phyloP scores from a whole-genome alignment of 441 rosid species.

The Gossypium gossypioides region DNA sequence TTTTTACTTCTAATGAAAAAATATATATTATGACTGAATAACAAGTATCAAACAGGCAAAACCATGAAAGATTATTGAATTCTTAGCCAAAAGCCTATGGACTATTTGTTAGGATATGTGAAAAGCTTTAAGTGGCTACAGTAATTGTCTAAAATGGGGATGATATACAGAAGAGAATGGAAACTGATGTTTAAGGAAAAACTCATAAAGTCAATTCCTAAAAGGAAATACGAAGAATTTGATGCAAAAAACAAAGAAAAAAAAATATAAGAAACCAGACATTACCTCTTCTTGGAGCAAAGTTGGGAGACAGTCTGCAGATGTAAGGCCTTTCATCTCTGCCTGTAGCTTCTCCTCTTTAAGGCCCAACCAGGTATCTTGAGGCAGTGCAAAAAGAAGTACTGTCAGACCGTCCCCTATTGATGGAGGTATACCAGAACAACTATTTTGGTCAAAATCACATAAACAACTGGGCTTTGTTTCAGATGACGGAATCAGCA shows the following conservation, averaged over 20 bases:
- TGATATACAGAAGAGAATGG: background rate
- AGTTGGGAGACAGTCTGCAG: conserved; percentile 14
- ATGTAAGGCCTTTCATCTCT: conserved; percentile 17
- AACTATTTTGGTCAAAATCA: conserved; percentile 15
- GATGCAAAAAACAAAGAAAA: background rate
- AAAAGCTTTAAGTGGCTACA: background rate
- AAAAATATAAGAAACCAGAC: background rate
- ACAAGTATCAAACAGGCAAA: background rate
- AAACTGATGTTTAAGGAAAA: background rate
- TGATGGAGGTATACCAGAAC: conserved; percentile 21
- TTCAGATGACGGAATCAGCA: conserved; percentile 22
- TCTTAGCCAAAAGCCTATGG: background rate
- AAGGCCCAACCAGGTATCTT: conserved; percentile 24
- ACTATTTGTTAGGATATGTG: background rate
- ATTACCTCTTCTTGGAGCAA: conserved; percentile 31
- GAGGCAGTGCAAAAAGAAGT: conserved; percentile 26
- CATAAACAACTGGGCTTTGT: conserved; percentile 13
- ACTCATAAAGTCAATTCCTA: background rate
- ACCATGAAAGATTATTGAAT: background rate
- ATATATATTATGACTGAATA: background rate
- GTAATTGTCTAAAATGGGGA: background rate
- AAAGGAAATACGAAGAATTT: background rate
- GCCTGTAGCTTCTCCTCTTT: conserved; percentile 18
- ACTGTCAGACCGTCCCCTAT: conserved; percentile 21
- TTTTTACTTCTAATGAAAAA: background rate